These are phyloP conservation scores for Metschnikowia bowlesiae DNA, from an alignment of 805 yeast species.

Conservation along the genomic window DNA sequence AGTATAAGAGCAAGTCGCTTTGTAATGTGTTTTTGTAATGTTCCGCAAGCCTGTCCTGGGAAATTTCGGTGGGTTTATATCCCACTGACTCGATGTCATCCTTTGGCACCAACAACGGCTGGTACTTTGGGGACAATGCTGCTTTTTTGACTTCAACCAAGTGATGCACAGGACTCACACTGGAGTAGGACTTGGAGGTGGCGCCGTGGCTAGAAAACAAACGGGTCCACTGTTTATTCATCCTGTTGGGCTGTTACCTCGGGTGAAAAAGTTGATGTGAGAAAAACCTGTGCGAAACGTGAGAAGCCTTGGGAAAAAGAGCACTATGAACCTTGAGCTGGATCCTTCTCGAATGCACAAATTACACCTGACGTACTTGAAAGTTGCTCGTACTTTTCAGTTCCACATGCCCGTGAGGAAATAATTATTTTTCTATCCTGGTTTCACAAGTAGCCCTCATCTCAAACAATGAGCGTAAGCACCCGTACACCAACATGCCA, in stretches of 20 bases:
- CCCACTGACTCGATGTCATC: conserved; percentile 77
- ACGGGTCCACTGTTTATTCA: conserved; percentile 25
- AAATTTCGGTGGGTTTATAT: conserved; percentile 68
- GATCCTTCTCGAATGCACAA: not conserved
- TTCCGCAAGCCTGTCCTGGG: conserved; percentile 74
- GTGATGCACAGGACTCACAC: conserved; percentile 91
- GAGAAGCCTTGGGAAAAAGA: not conserved
- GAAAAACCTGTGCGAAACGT: conserved; percentile 4
- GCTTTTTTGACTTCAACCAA: conserved; percentile 70
- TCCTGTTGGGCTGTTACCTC: conserved; percentile 6
- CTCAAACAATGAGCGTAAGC: too few relatives aligned
- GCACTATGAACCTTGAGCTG: conserved; percentile 5
- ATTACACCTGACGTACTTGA: too few relatives aligned
- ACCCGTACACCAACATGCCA: not conserved
- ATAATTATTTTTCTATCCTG: too few relatives aligned
- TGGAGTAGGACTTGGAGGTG: conserved; percentile 49
- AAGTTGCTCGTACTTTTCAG: too few relatives aligned
- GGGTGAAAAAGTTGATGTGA: conserved; percentile 10
- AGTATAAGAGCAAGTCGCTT: conserved; percentile 73
- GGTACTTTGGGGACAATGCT: conserved; percentile 68
- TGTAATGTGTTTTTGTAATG: conserved; percentile 71
- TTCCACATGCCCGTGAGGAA: too few relatives aligned
- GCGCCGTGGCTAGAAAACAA: conserved; percentile 42
- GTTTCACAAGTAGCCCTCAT: too few relatives aligned
- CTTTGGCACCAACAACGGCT: conserved; percentile 60